phyloP scores from a whole-genome alignment of 83 land plant genomes.

The Thuja plicata region DNA sequence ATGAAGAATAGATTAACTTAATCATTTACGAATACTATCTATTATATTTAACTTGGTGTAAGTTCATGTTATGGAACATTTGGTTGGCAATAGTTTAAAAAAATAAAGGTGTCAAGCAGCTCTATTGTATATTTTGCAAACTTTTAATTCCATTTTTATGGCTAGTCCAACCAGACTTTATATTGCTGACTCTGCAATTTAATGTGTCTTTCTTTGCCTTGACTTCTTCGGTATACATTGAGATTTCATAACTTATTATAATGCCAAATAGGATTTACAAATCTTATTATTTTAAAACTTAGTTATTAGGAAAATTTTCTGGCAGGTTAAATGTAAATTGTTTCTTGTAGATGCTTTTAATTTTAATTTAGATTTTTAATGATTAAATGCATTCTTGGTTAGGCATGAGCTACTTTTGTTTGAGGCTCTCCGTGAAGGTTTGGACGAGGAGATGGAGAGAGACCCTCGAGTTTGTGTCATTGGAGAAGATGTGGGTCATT shows the following conservation, averaged over 20 bases:
- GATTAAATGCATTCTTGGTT: neutral
- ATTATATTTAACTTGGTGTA: neutral
- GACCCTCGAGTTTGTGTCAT: slow-evolving; percentile 87
- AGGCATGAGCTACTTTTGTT: slow-evolving; percentile 88
- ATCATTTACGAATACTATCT: neutral
- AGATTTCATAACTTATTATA: neutral
- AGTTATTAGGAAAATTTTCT: neutral
- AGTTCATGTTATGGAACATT: neutral
- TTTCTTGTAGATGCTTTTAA: neutral
- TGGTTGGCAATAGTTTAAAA: neutral
- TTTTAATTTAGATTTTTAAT: neutral
- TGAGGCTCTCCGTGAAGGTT: slow-evolving; percentile 94
- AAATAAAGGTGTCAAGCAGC: neutral
- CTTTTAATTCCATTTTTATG: neutral
- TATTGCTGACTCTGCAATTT: neutral
- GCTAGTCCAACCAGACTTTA: neutral
- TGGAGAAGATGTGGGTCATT: slow-evolving; percentile 98
- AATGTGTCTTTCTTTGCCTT: neutral
- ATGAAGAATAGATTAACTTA: no score
- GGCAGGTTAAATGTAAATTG: neutral
- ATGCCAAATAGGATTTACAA: neutral
- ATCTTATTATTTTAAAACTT: neutral
- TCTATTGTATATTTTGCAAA: neutral
- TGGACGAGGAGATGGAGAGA: slow-evolving; percentile 94
- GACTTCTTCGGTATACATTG: neutral